Evolutionary conservation across 805 yeast genomes (phyloP), one percentile per base, ranked within the genome.

Genomic region (Alloascoidea hylecoeti): DNA sequence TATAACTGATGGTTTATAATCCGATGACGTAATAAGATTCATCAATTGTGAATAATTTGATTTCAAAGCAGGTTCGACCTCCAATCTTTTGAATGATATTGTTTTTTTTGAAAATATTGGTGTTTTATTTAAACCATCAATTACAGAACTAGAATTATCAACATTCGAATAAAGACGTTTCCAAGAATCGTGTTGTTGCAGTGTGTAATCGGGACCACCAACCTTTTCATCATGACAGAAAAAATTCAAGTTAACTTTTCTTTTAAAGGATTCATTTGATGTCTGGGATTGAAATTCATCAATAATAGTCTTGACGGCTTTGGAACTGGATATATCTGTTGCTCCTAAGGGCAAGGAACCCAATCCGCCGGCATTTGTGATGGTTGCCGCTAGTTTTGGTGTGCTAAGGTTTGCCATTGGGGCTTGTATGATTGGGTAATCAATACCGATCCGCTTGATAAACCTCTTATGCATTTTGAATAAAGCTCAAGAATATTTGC

Each of bases 341-440:
- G 57, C 49, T 0, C 64, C 62, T 32, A 61, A 50, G 1, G 66
- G 64, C 3, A 73, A 41, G 1, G 75, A 65, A 0, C 76, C 79
- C n/a, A 73, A 37, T 1, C 66, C 74, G 0, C 78, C 78, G 4
- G 46, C 44, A 5, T 52, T 50, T 3, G 63, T 49, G 1, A 68
- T 62, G 1, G 56, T 57, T 1, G 66, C 58, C 1, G 75, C 75
- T 40, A 72, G 45, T 18, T 52, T 49, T 1, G 61, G 53, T 1
- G 71, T 68, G 12, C 68, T 56, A 2, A 70, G 61, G 1, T 78
- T 77, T 1, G 78, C 77, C 78, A 73, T 72, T 15, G 79, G 78
- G 0, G 78, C 63, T 46, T 70, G 77, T 27, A 73, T 52, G 3
- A 73, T n/a, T 9, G 30, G 30, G n/a, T n/a, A n/a, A n/a, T n/a